Conservation (phyloP, 305 asterid species). For the Withania somnifera region DNA sequence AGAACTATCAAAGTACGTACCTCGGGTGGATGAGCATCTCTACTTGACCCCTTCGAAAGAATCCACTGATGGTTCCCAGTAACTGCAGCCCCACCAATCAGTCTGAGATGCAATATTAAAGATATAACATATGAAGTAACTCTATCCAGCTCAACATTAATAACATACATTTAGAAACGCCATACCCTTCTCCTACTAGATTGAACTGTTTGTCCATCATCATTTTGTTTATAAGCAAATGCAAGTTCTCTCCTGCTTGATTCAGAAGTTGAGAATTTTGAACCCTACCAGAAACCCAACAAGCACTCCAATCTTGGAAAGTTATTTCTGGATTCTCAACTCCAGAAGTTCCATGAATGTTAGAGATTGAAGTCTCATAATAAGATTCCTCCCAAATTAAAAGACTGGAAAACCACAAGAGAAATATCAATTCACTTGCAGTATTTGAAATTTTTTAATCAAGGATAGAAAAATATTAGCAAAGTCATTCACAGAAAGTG, state of each 20-base stretch:
- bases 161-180: not conserved
- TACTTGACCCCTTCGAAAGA: slow-evolving; percentile 27
- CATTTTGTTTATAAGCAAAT: slow-evolving; percentile 74
- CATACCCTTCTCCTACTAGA: slow-evolving; percentile 85
- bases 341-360: slow-evolving; percentile 20
- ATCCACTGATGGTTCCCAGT: slow-evolving; percentile 81
- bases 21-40: slow-evolving; percentile 65
- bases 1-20: slow-evolving; percentile 21
- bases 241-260: slow-evolving; percentile 37
- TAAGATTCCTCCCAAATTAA: slow-evolving; percentile 92
- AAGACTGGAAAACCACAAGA: slow-evolving; percentile 42
- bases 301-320: slow-evolving; percentile 24
- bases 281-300: slow-evolving; percentile 29
- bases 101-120: slow-evolving; percentile 33
- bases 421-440: not conserved
- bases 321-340: slow-evolving; percentile 14
- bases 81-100: slow-evolving; percentile 78
- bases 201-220: slow-evolving; percentile 70
- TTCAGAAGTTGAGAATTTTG: slow-evolving; percentile 15
- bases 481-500: not conserved
- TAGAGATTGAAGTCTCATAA: slow-evolving; percentile 36
- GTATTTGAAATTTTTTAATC: not conserved
- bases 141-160: not conserved
- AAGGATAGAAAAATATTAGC: not conserved
- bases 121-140: not conserved